Base-by-base conservation (phyloP, 2,329 filamentous ascomycete species). In the Aspergillus tamarii region DNA sequence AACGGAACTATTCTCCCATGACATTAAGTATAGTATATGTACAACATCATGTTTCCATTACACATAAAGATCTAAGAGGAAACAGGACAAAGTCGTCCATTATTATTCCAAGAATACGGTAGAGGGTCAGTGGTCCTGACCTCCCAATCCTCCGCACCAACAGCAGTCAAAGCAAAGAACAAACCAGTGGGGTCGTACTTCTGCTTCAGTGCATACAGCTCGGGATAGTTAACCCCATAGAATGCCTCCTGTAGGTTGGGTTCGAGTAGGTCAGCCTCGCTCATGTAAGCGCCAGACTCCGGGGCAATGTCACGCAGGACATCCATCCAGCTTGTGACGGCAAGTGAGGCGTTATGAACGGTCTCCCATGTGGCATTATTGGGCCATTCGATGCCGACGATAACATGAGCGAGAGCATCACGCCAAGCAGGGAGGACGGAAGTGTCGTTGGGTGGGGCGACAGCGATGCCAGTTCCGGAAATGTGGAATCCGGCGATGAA, bases 391-490 rank as follows among this genome's bases (percentile, higher is more conserved):
- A 67, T 48, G 5, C 70, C 67, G 23, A 76, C 70, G 30, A 73
- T 72, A 46, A 79, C 69, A 53, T 83, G 80, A 2, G 78, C 71
- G 6, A 80, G 76, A 11, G 77, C 76, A 65, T 81, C 81, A 56
- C 81, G 76, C 65, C 77, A 82, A 39, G 80, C 77, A 0, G 78
- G 79, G 6, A 82, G 60, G 14, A 70, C 62, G 2, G 67, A 34
- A 48, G 26, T 67, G 58, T 69, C 56, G 12, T 39, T 64, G n/a
- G 66, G 69, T 12, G 67, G 65, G 4, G 57, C 10, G 21, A 67
- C 64, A 9, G 66, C 64, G 7, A 54, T 70, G 11, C 70, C 70
- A 9, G 62, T 71, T 14, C 70, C 69, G 0, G 62, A 66, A 16
- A 72, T 59, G 52, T 72, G 70, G 60, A 71, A 71, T 19, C 69